Conservation (phyloP, 1,139 yeast genomes). For the Insectozyma bohioensis region DNA sequence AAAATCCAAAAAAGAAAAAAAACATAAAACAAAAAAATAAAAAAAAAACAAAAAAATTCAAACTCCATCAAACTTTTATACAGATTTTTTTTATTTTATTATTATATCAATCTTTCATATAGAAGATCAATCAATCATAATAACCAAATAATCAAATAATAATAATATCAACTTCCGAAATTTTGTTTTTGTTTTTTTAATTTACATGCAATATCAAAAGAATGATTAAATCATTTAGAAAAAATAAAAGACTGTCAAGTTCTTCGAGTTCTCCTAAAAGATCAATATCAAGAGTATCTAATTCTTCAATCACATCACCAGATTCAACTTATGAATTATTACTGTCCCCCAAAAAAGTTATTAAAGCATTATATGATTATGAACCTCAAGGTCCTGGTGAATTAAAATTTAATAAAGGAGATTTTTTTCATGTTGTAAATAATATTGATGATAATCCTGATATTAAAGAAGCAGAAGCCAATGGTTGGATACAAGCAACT, state of each 20-base stretch:
- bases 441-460: slow-evolving; percentile 46
- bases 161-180: no score
- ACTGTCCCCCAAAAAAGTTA: slow-evolving; percentile 72
- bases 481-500: slow-evolving; percentile 85
- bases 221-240: slow-evolving; percentile 48
- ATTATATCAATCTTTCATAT: background rate
- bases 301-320: slow-evolving; percentile 14
- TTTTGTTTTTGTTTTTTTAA: no score
- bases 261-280: slow-evolving; percentile 36
- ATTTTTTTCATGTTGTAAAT: slow-evolving; percentile 79
- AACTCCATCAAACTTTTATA: no score
- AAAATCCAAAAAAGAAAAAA: no score
- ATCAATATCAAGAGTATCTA: slow-evolving; percentile 34
- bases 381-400: slow-evolving; percentile 82
- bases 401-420: slow-evolving; percentile 75
- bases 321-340: slow-evolving; percentile 21
- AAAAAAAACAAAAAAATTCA: no score
- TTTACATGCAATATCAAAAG: no score
- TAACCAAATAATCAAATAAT: no score
- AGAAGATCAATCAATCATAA: no score
- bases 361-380: slow-evolving; percentile 79
- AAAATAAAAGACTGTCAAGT: slow-evolving; percentile 41
- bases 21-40: no score
- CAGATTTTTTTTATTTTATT: no score
- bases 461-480: slow-evolving; percentile 27